phyloP scores from a whole-genome alignment of 768 basidiomycete species.

The Tylopilus subfusipes region DNA sequence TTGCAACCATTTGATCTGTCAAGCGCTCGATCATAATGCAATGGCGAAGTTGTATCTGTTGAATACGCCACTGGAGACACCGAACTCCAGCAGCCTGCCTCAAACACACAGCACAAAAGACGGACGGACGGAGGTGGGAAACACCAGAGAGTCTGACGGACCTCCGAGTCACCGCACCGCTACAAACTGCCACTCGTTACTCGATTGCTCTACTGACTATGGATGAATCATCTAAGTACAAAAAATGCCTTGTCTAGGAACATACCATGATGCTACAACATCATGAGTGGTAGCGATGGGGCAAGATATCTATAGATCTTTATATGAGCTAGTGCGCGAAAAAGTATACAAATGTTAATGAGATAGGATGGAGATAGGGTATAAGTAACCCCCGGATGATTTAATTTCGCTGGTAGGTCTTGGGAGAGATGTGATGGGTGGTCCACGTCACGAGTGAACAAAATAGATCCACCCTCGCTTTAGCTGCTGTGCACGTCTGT shows the following conservation, averaged over 20 bases:
- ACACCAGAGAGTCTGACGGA: too few species aligned
- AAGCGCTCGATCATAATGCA: too few species aligned
- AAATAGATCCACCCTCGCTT: conserved; percentile 53
- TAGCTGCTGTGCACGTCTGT: conserved; percentile 51
- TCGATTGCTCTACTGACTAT: not conserved
- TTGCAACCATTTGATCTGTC: too few species aligned
- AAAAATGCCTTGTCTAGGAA: conserved; percentile 3
- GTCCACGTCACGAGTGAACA: not conserved
- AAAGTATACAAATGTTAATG: conserved; percentile 5
- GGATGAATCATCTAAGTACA: conserved; percentile 1
- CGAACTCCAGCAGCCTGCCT: too few species aligned
- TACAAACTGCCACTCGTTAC: not conserved
- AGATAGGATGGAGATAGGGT: not conserved
- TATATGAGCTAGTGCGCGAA: not conserved
- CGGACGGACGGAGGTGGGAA: too few species aligned
- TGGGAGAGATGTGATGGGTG: not conserved
- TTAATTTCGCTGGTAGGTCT: not conserved
- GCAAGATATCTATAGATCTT: conserved; percentile 11
- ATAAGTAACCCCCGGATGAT: not conserved
- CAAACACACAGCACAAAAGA: too few species aligned
- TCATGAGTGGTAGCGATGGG: not conserved
- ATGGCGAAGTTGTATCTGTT: too few species aligned
- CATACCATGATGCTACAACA: conserved; percentile 6
- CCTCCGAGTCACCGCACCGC: not conserved
- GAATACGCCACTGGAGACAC: too few species aligned